Evolutionary conservation across 2,329 filamentous ascomycete species (phyloP), one percentile per base, ranked within the genome.

Genomic region (Ascochyta lentis): DNA sequence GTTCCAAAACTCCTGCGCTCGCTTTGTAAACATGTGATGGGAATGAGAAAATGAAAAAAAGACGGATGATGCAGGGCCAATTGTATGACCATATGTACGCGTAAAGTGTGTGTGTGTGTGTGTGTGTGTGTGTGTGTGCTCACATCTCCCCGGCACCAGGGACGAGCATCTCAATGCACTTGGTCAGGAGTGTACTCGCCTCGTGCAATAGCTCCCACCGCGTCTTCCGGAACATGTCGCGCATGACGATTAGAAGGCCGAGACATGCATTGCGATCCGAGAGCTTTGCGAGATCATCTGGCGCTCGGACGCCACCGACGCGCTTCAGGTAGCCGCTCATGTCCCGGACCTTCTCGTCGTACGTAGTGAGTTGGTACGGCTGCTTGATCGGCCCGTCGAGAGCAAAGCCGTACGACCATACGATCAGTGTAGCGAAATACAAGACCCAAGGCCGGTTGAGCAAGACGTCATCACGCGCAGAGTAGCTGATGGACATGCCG

Each of bases 371-470:
- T 19, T 79, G 77, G 64, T 77, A 82, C 46, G 49, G 77, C 4
- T 76, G 77, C 6, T 82, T 79, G 54, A 90, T 85, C 0, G 92
- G 85, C 0, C 95, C 95, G 65, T 98, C 95, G 19, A 96, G 80
- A 0, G 94, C 92, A 71, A 88, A 97, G 2, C 93, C 94, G 68
- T 98, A 99, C 57, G 88, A 92, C 95, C 95, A 99, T 1, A 98
- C 90, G 22, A 97, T 91, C 13, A 99, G 82, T 0, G 89, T 88
- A 0, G 95, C 91, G 71, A 96, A 96, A 76, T 97, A 99, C 47
- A 98, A 81, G 10, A 97, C 92, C 94, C 95, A 99, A 0, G 94
- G 91, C 15, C 95, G 84, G 69, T 98, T 96, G 56, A 98, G 83
- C 1, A 97, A 82, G 49, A 92, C 90, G 67, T 99, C 95, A 66